Evolutionary conservation across 345 rosid species (phyloP).

Genomic region (Camelina neglecta): DNA sequence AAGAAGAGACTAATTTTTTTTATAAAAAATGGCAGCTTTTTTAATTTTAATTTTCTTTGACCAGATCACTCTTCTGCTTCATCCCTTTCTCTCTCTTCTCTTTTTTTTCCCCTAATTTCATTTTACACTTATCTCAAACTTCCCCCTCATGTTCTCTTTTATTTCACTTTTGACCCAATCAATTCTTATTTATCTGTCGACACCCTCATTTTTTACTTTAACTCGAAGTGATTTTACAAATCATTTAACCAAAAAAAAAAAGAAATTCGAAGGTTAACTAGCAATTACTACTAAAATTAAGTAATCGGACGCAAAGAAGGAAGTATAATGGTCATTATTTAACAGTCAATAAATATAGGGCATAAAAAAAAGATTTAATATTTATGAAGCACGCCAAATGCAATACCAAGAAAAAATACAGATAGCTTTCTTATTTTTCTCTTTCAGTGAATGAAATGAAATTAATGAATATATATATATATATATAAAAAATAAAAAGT

Average conservation of each 20-base stretch:
- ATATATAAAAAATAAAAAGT: background rate
- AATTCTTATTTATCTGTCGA: background rate
- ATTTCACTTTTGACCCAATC: background rate
- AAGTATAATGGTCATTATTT: background rate
- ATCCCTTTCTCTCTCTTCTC: background rate
- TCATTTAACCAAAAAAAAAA: background rate
- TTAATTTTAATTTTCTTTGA: constrained; percentile 25
- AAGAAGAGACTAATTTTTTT: background rate
- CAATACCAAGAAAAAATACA: constrained; percentile 25
- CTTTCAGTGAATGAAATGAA: constrained; percentile 1
- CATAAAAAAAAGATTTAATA: constrained; percentile 26
- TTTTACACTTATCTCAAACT: background rate
- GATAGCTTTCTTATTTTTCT: constrained; percentile 13
- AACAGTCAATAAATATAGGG: constrained; percentile 12
- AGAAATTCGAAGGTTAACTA: background rate
- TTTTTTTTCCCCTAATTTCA: background rate
- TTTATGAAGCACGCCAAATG: constrained; percentile 18
- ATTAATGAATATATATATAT: background rate
- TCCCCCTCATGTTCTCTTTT: background rate
- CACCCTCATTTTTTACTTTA: constrained; percentile 1
- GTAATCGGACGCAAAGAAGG: background rate
- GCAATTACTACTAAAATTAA: background rate
- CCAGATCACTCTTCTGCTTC: constrained; percentile 16
- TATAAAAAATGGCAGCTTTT: constrained; percentile 28
- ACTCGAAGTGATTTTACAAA: background rate